phyloP scores from a whole-genome alignment of 306 rosid genomes.

The Styphnolobium japonicum region DNA sequence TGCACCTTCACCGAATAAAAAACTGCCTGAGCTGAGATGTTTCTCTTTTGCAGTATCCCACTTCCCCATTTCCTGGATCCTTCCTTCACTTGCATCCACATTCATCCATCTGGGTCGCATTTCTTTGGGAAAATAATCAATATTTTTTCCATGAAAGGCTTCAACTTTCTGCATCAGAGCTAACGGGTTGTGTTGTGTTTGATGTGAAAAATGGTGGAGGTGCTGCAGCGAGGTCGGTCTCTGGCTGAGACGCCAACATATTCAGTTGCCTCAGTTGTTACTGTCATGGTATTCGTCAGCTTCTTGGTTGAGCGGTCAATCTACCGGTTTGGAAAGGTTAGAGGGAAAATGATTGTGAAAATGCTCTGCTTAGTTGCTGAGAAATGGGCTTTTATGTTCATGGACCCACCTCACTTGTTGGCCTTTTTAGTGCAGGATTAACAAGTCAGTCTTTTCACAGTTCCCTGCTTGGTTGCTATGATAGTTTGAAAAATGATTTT shows the following conservation, averaged over 20 bases:
- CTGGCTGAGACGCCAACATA: slow-evolving; percentile 95
- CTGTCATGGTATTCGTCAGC: slow-evolving; percentile 87
- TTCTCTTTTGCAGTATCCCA: slow-evolving; percentile 23
- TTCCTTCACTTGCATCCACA: slow-evolving; percentile 18
- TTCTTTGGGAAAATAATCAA: too few species aligned
- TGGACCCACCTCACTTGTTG: neutral
- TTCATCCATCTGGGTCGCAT: neutral
- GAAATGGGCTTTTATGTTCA: neutral
- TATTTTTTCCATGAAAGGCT: slow-evolving; percentile 16
- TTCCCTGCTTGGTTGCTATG: neutral
- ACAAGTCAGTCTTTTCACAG: too few species aligned
- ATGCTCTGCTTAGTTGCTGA: neutral
- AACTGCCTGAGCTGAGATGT: neutral
- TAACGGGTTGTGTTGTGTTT: slow-evolving; percentile 11
- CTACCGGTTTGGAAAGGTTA: slow-evolving; percentile 78
- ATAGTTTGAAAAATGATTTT: neutral
- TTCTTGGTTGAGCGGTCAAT: slow-evolving; percentile 80
- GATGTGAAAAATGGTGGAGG: slow-evolving; percentile 37
- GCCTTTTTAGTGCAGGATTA: neutral
- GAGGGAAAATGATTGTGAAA: neutral
- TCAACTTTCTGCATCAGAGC: slow-evolving; percentile 19
- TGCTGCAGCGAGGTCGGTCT: slow-evolving; percentile 55
- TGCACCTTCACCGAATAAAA: slow-evolving; percentile 31
- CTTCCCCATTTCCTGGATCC: slow-evolving; percentile 54
- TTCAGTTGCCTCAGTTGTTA: slow-evolving; percentile 86